Percentiles rank a stretch among this genome's conserved stretches.
These are phyloP conservation scores for Parathielavia appendiculata DNA, from an alignment of 495 filamentous ascomycete genomes.

Conservation along the genomic window DNA sequence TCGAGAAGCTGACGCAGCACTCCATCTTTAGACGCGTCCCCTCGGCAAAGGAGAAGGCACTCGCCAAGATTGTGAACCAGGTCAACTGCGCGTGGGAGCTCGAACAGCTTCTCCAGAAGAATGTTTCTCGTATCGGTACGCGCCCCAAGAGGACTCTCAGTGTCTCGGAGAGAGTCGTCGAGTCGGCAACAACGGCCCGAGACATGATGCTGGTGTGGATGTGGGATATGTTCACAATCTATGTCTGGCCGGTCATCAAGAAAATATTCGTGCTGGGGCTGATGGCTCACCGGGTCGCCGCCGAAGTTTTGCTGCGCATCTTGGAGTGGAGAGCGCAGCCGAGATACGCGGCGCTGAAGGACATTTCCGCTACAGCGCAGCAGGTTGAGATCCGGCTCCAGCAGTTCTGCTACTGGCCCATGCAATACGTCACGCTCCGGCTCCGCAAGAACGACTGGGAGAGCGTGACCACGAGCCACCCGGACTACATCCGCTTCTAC, in stretches of 20 bases:
- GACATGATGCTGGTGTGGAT: constrained; percentile 64
- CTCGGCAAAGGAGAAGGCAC: constrained; percentile 74
- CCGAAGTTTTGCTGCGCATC: constrained; percentile 71
- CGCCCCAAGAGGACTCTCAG: constrained; percentile 80
- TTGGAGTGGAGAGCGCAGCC: constrained; percentile 85
- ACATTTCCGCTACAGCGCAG: constrained; percentile 95
- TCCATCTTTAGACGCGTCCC: constrained; percentile 69
- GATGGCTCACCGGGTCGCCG: constrained; percentile 73
- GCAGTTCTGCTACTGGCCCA: constrained; percentile 98
- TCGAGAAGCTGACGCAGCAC: constrained; percentile 88
- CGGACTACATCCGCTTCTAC: constrained; percentile 98
- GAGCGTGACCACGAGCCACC: constrained; percentile 89
- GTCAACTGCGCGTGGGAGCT: constrained; percentile 95
- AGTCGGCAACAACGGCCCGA: constrained; percentile 81
- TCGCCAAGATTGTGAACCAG: constrained; percentile 83
- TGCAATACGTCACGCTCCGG: constrained; percentile 88
- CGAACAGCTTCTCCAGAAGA: constrained; percentile 75
- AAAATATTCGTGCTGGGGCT: constrained; percentile 68
- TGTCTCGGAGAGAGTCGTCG: constrained; percentile 90
- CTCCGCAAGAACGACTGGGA: constrained; percentile 89
- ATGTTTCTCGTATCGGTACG: constrained; percentile 73
- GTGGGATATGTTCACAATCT: constrained; percentile 66
- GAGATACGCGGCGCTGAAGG: constrained; percentile 80
- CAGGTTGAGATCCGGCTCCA: constrained; percentile 96
- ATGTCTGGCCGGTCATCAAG: constrained; percentile 73